Evolutionary conservation across 2,329 filamentous ascomycete species (phyloP).

Genomic region (Xylaria sp.): DNA sequence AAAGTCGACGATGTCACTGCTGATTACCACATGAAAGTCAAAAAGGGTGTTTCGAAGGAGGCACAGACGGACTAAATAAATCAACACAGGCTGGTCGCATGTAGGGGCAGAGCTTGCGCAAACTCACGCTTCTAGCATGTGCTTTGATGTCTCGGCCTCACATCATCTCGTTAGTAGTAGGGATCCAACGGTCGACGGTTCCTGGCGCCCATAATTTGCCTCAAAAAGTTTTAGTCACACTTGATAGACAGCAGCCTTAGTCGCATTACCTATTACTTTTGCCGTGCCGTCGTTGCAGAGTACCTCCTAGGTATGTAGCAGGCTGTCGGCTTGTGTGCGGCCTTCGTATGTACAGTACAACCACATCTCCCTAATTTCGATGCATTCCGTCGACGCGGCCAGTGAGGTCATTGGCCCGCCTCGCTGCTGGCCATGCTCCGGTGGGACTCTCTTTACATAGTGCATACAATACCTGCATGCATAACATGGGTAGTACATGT

Average conservation of each 20-base stretch:
- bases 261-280: too few relatives aligned
- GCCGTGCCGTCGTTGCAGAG: too few relatives aligned
- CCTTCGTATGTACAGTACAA: not conserved
- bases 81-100: not conserved
- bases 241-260: not conserved
- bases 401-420: slow-evolving; percentile 22
- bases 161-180: not conserved
- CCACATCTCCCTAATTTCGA: slow-evolving; percentile 15
- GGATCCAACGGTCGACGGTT: not conserved
- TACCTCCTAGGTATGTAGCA: too few relatives aligned
- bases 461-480: too few relatives aligned
- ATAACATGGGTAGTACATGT: too few relatives aligned
- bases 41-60: not conserved
- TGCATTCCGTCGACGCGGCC: slow-evolving; percentile 20
- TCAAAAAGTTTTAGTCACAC: not conserved
- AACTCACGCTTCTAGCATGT: not conserved
- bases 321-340: too few relatives aligned
- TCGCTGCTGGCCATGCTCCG: slow-evolving; percentile 10
- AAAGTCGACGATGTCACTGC: not conserved
- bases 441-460: slow-evolving; percentile 11
- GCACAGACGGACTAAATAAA: not conserved
- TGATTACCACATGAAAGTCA: not conserved
- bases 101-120: not conserved
- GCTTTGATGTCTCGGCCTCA: not conserved
- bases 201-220: not conserved